A percentile compares a stretch with the other conserved stretches of the same genome.
These are phyloP conservation scores for Tagetes erecta DNA, from an alignment of 129 eudicot species.

Conservation along the genomic window DNA sequence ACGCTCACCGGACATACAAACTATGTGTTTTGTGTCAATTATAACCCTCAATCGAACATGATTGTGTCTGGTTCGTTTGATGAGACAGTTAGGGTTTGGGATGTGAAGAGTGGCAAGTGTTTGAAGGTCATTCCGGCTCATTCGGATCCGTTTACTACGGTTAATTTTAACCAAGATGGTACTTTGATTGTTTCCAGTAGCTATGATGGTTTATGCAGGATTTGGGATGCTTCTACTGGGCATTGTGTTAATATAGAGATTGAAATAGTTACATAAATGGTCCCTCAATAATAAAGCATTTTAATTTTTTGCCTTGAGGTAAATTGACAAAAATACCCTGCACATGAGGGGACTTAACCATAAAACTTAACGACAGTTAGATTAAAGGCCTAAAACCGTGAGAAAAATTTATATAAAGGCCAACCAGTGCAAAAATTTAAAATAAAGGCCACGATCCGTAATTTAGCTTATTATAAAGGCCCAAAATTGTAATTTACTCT, in stretches of 20 bases:
- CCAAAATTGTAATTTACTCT: no score
- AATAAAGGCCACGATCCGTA: no score
- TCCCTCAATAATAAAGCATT: no score
- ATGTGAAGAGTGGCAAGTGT: conserved; percentile 79
- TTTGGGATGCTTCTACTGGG: conserved; percentile 94
- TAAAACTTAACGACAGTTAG: no score
- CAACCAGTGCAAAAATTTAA: no score
- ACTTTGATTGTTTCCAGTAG: conserved; percentile 79
- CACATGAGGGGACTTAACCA: no score
- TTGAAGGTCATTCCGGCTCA: conserved; percentile 92
- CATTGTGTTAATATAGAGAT: conserved; percentile 60
- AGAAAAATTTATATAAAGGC: no score
- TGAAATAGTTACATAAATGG: no score
- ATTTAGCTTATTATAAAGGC: no score
- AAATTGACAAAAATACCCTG: no score
- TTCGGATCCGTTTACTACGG: conserved; percentile 95
- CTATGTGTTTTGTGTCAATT: conserved; percentile 77
- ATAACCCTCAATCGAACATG: conserved; percentile 77
- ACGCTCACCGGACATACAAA: conserved; percentile 85
- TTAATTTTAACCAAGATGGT: conserved; percentile 74
- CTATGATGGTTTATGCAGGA: conserved; percentile 88
- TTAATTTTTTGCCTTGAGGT: no score
- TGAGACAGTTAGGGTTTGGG: conserved; percentile 98
- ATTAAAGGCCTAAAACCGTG: no score
- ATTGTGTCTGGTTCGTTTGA: conserved; percentile 88